A percentile compares a stretch with the other conserved stretches of the same genome.
Evolutionary conservation across 176 grass and related monocot species (phyloP).

Genomic region (Oryza officinalis): DNA sequence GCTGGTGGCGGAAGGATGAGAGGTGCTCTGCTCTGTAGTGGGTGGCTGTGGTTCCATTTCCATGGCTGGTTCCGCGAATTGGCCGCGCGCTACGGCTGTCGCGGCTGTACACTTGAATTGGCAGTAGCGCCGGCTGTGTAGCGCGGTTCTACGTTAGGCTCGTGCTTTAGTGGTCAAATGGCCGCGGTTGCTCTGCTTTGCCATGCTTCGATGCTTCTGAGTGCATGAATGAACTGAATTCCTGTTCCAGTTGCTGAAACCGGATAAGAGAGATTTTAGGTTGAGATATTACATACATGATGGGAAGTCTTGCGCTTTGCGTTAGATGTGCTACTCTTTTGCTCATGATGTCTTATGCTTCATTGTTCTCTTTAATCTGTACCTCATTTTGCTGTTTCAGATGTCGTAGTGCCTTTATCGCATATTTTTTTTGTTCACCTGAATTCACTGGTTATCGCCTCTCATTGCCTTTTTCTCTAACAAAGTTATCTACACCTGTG

Average conservation of each 20-base stretch:
- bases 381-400: neutral
- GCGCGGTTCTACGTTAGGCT: neutral
- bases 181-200: neutral
- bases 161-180: neutral
- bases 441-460: neutral
- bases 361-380: neutral
- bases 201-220: neutral
- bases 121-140: neutral
- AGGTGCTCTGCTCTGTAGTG: neutral
- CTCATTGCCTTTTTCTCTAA: slow-evolving; percentile 10
- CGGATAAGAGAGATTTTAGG: neutral
- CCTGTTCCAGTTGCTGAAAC: neutral
- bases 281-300: neutral
- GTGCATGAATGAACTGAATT: neutral
- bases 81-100: neutral
- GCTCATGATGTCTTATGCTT: neutral
- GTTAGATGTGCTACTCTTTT: neutral
- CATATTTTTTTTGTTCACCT: slow-evolving; percentile 1
- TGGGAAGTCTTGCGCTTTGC: neutral
- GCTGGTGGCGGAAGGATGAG: neutral
- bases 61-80: neutral
- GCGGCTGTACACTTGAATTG: neutral
- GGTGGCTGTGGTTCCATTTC: neutral
- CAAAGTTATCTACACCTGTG: neutral
- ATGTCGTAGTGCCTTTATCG: neutral